These are phyloP conservation scores for Corinectria fuckeliana DNA, from an alignment of 2,329 filamentous ascomycete species.

Conservation along the genomic window DNA sequence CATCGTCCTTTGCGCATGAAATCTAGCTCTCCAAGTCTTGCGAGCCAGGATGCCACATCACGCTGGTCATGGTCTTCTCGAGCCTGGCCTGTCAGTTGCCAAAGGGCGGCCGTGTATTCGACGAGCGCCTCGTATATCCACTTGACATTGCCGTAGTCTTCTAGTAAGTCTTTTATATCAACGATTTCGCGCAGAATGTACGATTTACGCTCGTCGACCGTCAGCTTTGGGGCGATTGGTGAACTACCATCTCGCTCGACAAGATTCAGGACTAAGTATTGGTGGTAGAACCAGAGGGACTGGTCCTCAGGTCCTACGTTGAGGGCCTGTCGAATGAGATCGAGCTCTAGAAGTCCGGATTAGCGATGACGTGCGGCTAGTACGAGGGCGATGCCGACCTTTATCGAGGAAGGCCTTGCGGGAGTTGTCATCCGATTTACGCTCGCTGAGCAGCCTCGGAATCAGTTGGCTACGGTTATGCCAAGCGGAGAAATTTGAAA, in stretches of 20 bases:
- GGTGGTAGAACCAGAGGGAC: conserved; percentile 96
- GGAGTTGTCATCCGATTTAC: conserved; percentile 66
- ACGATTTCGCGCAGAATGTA: conserved; percentile 76
- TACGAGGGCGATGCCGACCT: conserved; percentile 54
- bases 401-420: conserved; percentile 75
- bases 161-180: conserved; percentile 70
- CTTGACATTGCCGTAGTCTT: conserved; percentile 68
- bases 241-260: conserved; percentile 55
- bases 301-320: conserved; percentile 94
- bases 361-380: conserved; percentile 3
- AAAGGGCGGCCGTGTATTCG: conserved; percentile 70
- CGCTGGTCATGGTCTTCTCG: conserved; percentile 48
- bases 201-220: conserved; percentile 63
- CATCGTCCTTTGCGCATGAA: conserved; percentile 77
- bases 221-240: conserved; percentile 70
- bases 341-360: conserved; percentile 64
- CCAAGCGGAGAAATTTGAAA: conserved; percentile 98
- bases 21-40: conserved; percentile 72
- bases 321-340: conserved; percentile 76
- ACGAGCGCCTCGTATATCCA: conserved; percentile 90
- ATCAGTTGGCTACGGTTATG: conserved; percentile 89
- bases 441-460: conserved; percentile 74
- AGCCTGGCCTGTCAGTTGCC: conserved; percentile 55
- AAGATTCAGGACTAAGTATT: conserved; percentile 79
- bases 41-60: conserved; percentile 65